Evolutionary conservation across 352 stramenopile species (phyloP).

Genomic region (Pythium biforme): DNA sequence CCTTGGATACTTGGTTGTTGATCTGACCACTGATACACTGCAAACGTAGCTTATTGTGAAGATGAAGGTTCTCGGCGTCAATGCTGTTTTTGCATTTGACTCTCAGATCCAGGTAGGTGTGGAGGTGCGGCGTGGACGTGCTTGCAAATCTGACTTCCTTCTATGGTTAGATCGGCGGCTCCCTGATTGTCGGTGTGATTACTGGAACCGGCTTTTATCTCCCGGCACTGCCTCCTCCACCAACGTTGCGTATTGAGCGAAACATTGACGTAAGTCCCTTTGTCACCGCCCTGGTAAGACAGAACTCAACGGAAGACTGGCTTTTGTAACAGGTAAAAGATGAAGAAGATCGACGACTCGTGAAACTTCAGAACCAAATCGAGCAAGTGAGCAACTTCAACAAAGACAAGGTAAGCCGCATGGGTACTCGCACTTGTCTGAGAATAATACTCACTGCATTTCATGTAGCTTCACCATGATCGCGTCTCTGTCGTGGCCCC

Average conservation of each 20-base stretch:
- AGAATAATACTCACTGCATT: not conserved
- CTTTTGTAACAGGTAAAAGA: slow-evolving; percentile 73
- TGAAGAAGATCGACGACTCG: slow-evolving; percentile 91
- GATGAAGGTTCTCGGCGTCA: slow-evolving; percentile 94
- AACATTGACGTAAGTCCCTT: slow-evolving; percentile 87
- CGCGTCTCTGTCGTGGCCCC: slow-evolving; percentile 60
- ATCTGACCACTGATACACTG: not conserved
- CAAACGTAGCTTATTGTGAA: slow-evolving; percentile 72
- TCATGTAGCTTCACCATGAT: slow-evolving; percentile 57
- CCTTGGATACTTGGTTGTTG: not conserved
- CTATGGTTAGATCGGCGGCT: slow-evolving; percentile 76
- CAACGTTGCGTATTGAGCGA: slow-evolving; percentile 91
- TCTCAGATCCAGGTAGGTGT: slow-evolving; percentile 90
- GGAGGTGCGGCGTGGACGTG: too few species aligned
- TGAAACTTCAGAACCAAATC: slow-evolving; percentile 93
- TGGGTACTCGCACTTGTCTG: not conserved
- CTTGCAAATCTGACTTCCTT: not conserved
- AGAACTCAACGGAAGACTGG: not conserved
- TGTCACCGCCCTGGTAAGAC: too few species aligned
- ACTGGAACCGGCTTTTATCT: slow-evolving; percentile 92
- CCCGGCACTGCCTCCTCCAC: slow-evolving; percentile 93
- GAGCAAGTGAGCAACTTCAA: slow-evolving; percentile 84
- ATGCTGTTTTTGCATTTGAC: slow-evolving; percentile 94
- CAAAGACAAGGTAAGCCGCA: slow-evolving; percentile 74
- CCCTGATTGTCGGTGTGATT: slow-evolving; percentile 88